Conservation (phyloP, 176 grass and related monocot species). For the Metroxylon sagu region DNA sequence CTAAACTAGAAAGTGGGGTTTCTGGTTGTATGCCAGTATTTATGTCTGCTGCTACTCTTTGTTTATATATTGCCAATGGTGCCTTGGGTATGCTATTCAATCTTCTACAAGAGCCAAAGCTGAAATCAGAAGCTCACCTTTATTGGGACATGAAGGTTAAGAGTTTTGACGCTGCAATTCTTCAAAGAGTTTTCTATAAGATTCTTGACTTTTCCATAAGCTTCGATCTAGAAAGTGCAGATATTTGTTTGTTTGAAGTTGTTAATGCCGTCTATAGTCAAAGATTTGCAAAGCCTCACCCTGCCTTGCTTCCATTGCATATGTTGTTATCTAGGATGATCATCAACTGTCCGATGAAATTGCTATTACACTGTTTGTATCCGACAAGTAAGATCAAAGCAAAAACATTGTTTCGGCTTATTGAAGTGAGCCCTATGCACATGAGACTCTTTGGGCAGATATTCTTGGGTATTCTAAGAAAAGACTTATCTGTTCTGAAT, state of each 20-base stretch:
- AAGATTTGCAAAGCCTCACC: constrained; percentile 31
- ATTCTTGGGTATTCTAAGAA: constrained; percentile 46
- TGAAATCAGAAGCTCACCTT: constrained; percentile 29
- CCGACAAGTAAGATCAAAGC: constrained; percentile 60
- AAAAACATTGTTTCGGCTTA: constrained; percentile 44
- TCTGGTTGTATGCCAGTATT: constrained; percentile 30
- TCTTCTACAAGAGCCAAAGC: constrained; percentile 29
- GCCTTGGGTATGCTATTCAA: constrained; percentile 47
- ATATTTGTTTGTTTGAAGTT: constrained; percentile 60
- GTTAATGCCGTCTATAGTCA: constrained; percentile 32
- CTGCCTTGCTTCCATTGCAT: constrained; percentile 40
- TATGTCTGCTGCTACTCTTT: constrained; percentile 39
- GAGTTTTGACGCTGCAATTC: constrained; percentile 32
- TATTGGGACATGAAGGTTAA: constrained; percentile 32
- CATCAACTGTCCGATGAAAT: constrained; percentile 41
- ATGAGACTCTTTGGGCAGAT: constrained; percentile 60
- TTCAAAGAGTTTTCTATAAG: constrained; percentile 54
- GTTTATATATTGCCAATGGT: constrained; percentile 51
- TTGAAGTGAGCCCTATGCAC: constrained; percentile 66
- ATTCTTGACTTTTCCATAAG: constrained; percentile 53
- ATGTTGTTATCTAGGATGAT: constrained; percentile 60
- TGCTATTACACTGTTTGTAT: constrained; percentile 60
- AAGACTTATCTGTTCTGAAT: constrained; percentile 32
- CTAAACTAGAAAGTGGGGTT: constrained; percentile 25
- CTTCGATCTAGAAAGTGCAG: constrained; percentile 65